Evolutionary conservation across 2,329 filamentous ascomycete species (phyloP), one percentile per base, ranked within the genome.

Genomic region (Curvularia spicifera): DNA sequence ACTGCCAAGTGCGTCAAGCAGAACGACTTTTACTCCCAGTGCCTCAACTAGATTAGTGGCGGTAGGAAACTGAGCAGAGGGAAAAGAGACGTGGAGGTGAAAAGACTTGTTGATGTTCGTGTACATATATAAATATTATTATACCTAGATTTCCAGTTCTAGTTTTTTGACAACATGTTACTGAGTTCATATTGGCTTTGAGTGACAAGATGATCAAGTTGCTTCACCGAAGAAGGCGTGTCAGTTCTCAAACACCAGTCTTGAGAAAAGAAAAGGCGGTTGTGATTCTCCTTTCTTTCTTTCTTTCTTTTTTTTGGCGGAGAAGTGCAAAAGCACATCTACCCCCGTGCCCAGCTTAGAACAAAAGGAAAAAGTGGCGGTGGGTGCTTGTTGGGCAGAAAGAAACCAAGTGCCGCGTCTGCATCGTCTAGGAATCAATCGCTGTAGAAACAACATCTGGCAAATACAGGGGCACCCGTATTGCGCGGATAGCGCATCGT

Each of bases 11-110:
- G 79, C 64, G 67, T 71, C 24, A 62, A 65, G 5, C 62, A 56
- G 37, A 80, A 80, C 67, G 66, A 71, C 2, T 81, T 76, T 60
- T 81, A 81, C 68, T 74, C 60, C 20, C 80, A 81, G 71, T 81
- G 80, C 60, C 15, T 55, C 29, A 49, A 50, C 45, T 58, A 58
- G 33, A 40, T 33, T n/a, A 15, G 4, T 15, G 5, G 24, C 13
- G 10, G 8, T 22, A n/a, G 44, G n/a, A 20, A n/a, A 33, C 5
- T 13, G 44, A 18, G 28, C 26, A 29, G 4, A 29, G 18, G n/a
- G 44, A 35, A 28, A 20, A 2, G 44, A 24, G 10, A 35, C 1
- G 29, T 47, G 28, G 18, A 22, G 44, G 29, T 18, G 47, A 28
- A 29, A 20, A 28, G n/a, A 28, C 24, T 55, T 29, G 24, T 48